Evolutionary conservation across 768 basidiomycete genomes (phyloP).

Genomic region (Tephrocybe sp.): DNA sequence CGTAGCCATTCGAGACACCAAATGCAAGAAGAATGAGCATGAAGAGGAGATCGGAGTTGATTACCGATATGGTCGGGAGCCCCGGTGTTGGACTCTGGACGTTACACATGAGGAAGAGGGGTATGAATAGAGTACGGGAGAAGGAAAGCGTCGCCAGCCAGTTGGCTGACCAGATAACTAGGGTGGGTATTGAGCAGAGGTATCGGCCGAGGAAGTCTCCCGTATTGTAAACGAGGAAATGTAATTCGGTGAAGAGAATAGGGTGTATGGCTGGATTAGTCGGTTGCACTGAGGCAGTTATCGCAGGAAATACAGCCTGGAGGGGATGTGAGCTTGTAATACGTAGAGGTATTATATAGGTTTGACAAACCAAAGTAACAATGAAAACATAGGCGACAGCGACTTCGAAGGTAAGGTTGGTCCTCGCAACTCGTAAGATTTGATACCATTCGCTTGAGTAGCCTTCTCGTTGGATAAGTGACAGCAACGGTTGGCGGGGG

Average conservation of each 20-base stretch:
- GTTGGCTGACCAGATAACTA: constrained; percentile 70
- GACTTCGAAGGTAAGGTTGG: constrained; percentile 67
- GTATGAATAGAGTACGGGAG: constrained; percentile 77
- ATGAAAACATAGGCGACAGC: constrained; percentile 75
- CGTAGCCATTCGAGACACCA: constrained; percentile 80
- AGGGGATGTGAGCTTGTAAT: constrained; percentile 4
- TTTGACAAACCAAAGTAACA: constrained; percentile 69
- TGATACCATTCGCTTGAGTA: constrained; percentile 34
- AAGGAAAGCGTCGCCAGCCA: constrained; percentile 63
- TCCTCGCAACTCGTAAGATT: constrained; percentile 52
- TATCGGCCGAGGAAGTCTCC: constrained; percentile 76
- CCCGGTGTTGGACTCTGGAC: constrained; percentile 47
- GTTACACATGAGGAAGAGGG: constrained; percentile 85
- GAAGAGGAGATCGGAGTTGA: constrained; percentile 76
- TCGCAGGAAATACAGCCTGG: constrained; percentile 84
- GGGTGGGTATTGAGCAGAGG: constrained; percentile 58
- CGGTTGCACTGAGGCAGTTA: constrained; percentile 74
- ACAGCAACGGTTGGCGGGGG: constrained; percentile 36
- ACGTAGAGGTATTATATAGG: neutral
- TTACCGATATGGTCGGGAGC: constrained; percentile 38
- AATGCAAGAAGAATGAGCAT: constrained; percentile 71
- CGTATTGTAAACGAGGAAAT: constrained; percentile 73
- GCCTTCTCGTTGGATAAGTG: constrained; percentile 19
- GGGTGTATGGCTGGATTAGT: constrained; percentile 67
- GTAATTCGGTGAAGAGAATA: constrained; percentile 74